Evolutionary conservation across 179 eudicot genomes (phyloP).

Genomic region (Sideroxylon spinosum): DNA sequence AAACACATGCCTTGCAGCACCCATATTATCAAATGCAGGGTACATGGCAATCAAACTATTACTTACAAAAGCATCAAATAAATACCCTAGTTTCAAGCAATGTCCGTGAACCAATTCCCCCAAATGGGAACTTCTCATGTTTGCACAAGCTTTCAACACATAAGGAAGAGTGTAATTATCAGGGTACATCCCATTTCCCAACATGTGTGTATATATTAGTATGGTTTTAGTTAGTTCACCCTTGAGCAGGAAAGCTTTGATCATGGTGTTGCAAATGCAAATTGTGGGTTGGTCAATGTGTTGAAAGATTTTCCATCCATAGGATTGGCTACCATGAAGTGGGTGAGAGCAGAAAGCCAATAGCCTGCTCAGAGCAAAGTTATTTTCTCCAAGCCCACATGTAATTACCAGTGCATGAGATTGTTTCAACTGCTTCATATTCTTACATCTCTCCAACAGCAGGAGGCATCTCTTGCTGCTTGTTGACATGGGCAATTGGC

Average conservation of each 20-base stretch:
- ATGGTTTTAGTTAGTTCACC: conserved; percentile 16
- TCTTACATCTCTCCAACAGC: conserved; percentile 27
- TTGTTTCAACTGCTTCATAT: conserved; percentile 27
- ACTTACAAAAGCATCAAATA: conserved; percentile 26
- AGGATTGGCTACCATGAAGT: conserved; percentile 19
- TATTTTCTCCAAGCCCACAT: conserved; percentile 29
- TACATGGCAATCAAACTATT: conserved; percentile 31
- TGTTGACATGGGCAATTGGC: conserved; percentile 13
- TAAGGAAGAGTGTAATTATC: conserved; percentile 43
- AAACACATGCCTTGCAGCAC: conserved; percentile 21
- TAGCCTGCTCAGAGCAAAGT: conserved; percentile 33
- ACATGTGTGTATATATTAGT: conserved; percentile 15
- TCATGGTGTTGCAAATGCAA: conserved; percentile 38
- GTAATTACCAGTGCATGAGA: conserved; percentile 26
- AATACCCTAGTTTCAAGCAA: conserved; percentile 26
- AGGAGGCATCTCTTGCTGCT: conserved; percentile 26
- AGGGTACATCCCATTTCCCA: conserved; percentile 21
- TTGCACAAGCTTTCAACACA: conserved; percentile 27
- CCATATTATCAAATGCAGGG: conserved; percentile 20
- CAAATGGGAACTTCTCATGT: conserved; percentile 13
- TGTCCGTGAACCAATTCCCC: conserved; percentile 32
- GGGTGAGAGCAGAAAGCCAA: conserved; percentile 38
- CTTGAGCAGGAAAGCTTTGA: conserved; percentile 30
- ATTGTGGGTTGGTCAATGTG: conserved; percentile 29
- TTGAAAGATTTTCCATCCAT: conserved; percentile 30